phyloP scores from a whole-genome alignment of 345 rosid species.

The Abelmoschus esculentus region DNA sequence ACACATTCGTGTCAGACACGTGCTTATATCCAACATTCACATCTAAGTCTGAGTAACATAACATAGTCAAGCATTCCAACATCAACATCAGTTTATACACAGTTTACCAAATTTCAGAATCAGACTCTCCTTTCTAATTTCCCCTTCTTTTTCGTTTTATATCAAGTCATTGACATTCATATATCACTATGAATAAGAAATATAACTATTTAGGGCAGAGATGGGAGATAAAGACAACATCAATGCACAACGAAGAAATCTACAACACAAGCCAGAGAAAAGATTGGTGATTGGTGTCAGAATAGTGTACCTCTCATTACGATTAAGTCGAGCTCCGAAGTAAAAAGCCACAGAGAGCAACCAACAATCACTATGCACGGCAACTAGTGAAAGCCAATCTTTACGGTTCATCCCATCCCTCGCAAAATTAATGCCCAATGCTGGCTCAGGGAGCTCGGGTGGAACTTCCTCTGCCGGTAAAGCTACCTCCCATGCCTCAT shows the following conservation, averaged over 20 bases:
- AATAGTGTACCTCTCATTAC: slow-evolving; percentile 51
- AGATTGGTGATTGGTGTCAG: not conserved
- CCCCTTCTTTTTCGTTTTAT: not conserved
- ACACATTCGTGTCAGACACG: not conserved
- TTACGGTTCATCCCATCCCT: too few relatives aligned
- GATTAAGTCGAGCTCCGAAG: slow-evolving; percentile 5
- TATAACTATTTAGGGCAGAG: not conserved
- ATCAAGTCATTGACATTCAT: not conserved
- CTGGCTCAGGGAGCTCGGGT: slow-evolving; percentile 79
- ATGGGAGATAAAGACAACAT: not conserved
- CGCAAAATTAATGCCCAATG: slow-evolving; percentile 27
- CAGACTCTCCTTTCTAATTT: not conserved
- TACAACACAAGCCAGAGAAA: not conserved
- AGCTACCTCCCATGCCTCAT: too few relatives aligned
- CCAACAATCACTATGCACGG: too few relatives aligned
- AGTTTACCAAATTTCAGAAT: not conserved
- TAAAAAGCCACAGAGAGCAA: too few relatives aligned
- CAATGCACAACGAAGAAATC: too few relatives aligned
- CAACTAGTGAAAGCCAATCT: too few relatives aligned
- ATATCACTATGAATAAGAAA: not conserved
- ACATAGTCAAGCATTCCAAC: not conserved
- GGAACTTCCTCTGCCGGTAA: slow-evolving; percentile 31
- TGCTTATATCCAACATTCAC: too few relatives aligned
- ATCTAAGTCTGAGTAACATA: slow-evolving; percentile 3
- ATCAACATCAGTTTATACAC: not conserved